A percentile compares a stretch with the other conserved stretches of the same genome.
phyloP scores from a whole-genome alignment of 176 grass and related monocot species.

The Panicum miliaceum region DNA sequence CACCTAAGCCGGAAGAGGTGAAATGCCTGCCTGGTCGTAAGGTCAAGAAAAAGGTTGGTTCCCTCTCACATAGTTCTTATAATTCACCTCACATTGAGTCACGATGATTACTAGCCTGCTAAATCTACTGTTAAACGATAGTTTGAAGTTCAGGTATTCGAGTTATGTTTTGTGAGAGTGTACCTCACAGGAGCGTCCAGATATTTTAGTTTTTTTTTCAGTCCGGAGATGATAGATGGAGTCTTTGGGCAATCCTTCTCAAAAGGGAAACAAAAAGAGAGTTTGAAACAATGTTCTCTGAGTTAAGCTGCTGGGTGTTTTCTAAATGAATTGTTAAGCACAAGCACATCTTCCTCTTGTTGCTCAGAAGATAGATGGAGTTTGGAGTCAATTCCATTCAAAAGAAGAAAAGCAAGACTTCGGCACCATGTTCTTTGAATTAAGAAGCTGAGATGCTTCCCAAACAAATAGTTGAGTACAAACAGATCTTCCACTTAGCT shows the following conservation, averaged over 20 bases:
- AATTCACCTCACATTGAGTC: too few species aligned
- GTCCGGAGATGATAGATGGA: slow-evolving; percentile 28
- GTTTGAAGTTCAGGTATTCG: too few species aligned
- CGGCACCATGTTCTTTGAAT: slow-evolving; percentile 16
- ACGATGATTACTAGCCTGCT: too few species aligned
- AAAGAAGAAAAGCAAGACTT: slow-evolving; percentile 19
- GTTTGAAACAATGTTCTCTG: slow-evolving; percentile 14
- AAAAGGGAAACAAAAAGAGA: background rate
- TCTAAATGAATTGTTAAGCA: background rate
- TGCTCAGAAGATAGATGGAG: slow-evolving; percentile 34
- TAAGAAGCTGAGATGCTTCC: slow-evolving; percentile 28
- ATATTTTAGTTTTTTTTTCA: slow-evolving; percentile 47
- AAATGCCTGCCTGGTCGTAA: too few species aligned
- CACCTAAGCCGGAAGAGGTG: too few species aligned
- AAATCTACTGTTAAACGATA: too few species aligned
- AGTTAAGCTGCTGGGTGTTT: slow-evolving; percentile 10
- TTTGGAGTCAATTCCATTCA: slow-evolving; percentile 11
- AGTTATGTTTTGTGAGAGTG: too few species aligned
- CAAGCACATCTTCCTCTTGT: background rate
- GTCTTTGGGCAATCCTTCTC: background rate
- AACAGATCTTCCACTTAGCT: slow-evolving; percentile 34
- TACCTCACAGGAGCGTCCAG: too few species aligned
- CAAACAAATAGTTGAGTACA: too few species aligned
- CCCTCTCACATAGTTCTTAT: too few species aligned
- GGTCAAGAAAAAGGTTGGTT: too few species aligned